These are phyloP conservation scores for Cercophora sp. DNA, from an alignment of 495 filamentous ascomycete species.

Conservation along the genomic window DNA sequence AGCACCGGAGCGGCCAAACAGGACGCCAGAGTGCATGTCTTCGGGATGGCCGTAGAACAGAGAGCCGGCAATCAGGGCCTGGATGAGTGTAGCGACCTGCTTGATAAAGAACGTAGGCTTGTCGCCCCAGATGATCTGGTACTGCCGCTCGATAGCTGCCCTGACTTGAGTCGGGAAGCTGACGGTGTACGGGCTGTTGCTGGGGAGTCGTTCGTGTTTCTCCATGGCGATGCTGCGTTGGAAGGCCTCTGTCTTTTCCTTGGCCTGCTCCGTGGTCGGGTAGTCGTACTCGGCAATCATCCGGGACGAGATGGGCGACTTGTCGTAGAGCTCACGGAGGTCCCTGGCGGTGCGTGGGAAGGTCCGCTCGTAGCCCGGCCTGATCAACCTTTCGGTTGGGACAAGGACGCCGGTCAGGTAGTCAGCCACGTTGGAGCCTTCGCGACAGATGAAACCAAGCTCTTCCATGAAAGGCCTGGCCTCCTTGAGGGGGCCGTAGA, in stretches of 20 bases:
- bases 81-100: slow-evolving; percentile 51
- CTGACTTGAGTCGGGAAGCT: slow-evolving; percentile 54
- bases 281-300: slow-evolving; percentile 50
- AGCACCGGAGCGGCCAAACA: slow-evolving; percentile 53
- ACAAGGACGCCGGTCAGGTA: slow-evolving; percentile 49
- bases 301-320: slow-evolving; percentile 29
- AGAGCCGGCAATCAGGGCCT: slow-evolving; percentile 71
- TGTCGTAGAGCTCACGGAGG: slow-evolving; percentile 38
- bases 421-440: slow-evolving; percentile 54
- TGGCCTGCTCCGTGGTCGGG: slow-evolving; percentile 41
- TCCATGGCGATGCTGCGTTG: slow-evolving; percentile 44
- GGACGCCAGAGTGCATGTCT: slow-evolving; percentile 43
- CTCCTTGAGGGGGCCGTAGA: slow-evolving; percentile 51
- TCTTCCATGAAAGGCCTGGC: slow-evolving; percentile 54
- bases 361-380: slow-evolving; percentile 29
- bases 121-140: slow-evolving; percentile 58
- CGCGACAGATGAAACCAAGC: slow-evolving; percentile 48
- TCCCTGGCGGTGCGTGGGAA: slow-evolving; percentile 47
- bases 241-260: slow-evolving; percentile 46
- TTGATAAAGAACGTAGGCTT: slow-evolving; percentile 57
- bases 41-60: slow-evolving; percentile 67
- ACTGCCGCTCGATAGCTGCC: slow-evolving; percentile 49
- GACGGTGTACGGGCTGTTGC: slow-evolving; percentile 49
- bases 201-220: slow-evolving; percentile 37
- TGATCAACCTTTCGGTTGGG: slow-evolving; percentile 23